Conservation (phyloP, 2,329 filamentous ascomycete genomes). For the Hypoxylon sp. region DNA sequence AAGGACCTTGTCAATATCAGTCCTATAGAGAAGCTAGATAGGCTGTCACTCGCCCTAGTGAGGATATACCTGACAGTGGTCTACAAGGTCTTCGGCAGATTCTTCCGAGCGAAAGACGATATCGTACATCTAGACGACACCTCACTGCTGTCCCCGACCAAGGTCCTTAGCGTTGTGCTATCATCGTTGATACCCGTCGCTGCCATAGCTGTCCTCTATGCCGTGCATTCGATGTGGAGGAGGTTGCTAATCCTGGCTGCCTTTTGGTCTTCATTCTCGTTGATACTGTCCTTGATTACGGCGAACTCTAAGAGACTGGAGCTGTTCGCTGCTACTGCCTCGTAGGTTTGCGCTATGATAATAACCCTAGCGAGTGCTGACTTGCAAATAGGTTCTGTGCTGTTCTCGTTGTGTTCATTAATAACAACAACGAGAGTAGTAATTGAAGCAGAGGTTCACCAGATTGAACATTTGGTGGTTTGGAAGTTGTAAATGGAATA, state of each 20-base stretch:
- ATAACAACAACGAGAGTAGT: neutral
- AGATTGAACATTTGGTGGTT: no score
- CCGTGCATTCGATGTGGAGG: neutral
- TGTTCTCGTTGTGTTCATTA: conserved; percentile 1
- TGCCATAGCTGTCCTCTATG: neutral
- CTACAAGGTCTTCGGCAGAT: neutral
- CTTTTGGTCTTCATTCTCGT: neutral
- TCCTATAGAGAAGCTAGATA: neutral
- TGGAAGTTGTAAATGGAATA: no score
- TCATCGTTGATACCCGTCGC: neutral
- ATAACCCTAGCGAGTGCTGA: neutral
- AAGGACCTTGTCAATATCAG: neutral
- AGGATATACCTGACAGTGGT: neutral
- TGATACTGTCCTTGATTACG: neutral
- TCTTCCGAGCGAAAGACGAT: neutral
- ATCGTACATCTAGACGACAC: neutral
- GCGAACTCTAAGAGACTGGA: neutral
- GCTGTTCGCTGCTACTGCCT: neutral
- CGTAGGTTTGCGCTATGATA: neutral
- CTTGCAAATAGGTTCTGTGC: neutral
- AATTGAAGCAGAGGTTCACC: no score
- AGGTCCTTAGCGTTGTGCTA: neutral
- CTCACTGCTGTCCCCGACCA: neutral
- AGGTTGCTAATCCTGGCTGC: neutral
- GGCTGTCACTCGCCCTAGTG: neutral